These are phyloP conservation scores for Trichosanthes truncata DNA, from an alignment of 306 rosid genomes.

Conservation along the genomic window DNA sequence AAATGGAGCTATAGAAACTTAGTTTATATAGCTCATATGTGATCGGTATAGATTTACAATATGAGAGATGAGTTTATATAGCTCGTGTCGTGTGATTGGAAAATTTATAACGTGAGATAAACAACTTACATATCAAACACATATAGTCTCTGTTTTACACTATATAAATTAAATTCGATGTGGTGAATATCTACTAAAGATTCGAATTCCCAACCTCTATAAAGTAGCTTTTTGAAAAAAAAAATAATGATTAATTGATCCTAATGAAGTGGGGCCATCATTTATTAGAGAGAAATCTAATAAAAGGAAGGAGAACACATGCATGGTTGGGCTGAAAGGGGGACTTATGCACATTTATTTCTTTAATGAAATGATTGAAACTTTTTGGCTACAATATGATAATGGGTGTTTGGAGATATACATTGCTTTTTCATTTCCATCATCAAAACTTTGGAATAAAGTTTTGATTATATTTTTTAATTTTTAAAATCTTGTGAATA, in stretches of 20 bases:
- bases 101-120: too few species aligned
- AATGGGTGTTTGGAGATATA: neutral
- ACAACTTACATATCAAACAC: too few species aligned
- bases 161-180: neutral
- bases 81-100: too few species aligned
- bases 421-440: neutral
- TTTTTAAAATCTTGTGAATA: neutral
- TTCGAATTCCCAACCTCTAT: neutral
- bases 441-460: neutral
- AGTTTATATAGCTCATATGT: too few species aligned
- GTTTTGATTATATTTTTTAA: neutral
- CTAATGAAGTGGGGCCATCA: neutral
- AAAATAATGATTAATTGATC: neutral
- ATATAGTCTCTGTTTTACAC: too few species aligned
- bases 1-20: too few species aligned
- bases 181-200: too few species aligned
- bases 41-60: too few species aligned
- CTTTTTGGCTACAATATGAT: constrained; percentile 3
- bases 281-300: neutral
- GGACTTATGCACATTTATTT: constrained; percentile 1
- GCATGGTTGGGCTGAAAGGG: constrained; percentile 10
- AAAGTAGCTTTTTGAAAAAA: neutral
- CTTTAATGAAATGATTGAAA: constrained; percentile 11
- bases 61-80: too few species aligned
- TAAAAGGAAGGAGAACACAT: constrained; percentile 3